Percentiles rank a stretch among this genome's conserved stretches.
Conservation (phyloP, 257 asterid species). For the Nicotiana undulata region DNA sequence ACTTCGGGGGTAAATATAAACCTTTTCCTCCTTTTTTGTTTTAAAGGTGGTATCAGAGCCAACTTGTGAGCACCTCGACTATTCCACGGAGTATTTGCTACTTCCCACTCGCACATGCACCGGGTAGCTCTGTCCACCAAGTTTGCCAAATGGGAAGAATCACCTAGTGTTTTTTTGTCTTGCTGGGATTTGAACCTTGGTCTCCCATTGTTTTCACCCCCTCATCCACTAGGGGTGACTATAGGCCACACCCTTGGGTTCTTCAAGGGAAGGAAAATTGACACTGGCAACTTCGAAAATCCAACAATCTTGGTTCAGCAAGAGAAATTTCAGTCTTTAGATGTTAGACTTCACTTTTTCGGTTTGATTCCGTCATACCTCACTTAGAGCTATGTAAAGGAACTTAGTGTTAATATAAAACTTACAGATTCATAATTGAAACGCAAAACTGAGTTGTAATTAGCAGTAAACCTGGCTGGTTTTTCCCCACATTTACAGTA, state of each 20-base stretch:
- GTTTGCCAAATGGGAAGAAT: not conserved
- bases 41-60: not conserved
- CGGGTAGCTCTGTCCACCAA: not conserved
- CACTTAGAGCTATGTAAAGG: not conserved
- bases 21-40: not conserved
- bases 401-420: not conserved
- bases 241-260: not conserved
- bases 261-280: not conserved
- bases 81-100: not conserved
- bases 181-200: not conserved
- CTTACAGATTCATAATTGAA: not conserved
- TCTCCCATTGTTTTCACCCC: not conserved
- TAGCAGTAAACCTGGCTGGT: constrained; percentile 59
- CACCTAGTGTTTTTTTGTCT: not conserved
- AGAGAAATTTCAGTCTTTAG: not conserved
- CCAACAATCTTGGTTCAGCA: not conserved
- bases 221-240: not conserved
- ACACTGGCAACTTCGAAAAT: not conserved
- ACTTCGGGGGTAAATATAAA: too few relatives aligned
- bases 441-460: not conserved
- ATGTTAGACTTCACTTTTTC: not conserved
- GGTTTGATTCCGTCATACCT: not conserved
- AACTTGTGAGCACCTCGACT: not conserved
- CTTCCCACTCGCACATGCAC: not conserved
- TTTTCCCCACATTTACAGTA: constrained; percentile 62